phyloP scores from a whole-genome alignment of 306 rosid species.

The Mucuna pruriens region DNA sequence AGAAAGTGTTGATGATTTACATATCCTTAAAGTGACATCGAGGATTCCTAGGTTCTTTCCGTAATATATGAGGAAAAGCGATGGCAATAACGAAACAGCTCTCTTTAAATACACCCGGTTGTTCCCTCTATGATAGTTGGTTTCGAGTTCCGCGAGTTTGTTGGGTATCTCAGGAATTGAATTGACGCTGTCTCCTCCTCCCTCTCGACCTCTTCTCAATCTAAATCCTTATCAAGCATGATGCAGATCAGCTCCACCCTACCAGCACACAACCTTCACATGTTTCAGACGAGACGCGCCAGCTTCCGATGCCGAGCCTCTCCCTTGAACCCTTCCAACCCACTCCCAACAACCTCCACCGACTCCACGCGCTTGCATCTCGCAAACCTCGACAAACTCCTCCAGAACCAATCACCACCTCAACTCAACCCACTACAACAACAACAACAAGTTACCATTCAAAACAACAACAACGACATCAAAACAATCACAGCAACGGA shows the following conservation, averaged over 20 bases:
- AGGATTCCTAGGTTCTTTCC: background rate
- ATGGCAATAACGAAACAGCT: slow-evolving; percentile 24
- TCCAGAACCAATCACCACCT: slow-evolving; percentile 47
- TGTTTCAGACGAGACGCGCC: slow-evolving; percentile 47
- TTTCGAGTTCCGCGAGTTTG: background rate
- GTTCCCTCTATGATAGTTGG: slow-evolving; percentile 7
- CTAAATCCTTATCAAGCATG: background rate
- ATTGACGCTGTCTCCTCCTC: slow-evolving; percentile 14
- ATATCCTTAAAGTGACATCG: background rate
- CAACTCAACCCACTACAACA: slow-evolving; percentile 21
- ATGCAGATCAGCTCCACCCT: slow-evolving; percentile 64
- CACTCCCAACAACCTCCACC: slow-evolving; percentile 10
- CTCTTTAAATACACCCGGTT: slow-evolving; percentile 18
- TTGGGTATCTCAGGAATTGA: background rate
- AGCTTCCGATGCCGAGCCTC: slow-evolving; percentile 58
- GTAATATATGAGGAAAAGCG: slow-evolving; percentile 3
- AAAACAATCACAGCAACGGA: slow-evolving; percentile 26
- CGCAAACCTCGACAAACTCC: slow-evolving; percentile 77
- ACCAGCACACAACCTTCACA: slow-evolving; percentile 54
- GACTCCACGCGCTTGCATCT: slow-evolving; percentile 61
- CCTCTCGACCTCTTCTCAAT: background rate
- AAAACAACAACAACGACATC: background rate
- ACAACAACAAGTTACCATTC: background rate
- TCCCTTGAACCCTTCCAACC: slow-evolving; percentile 55
- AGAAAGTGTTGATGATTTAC: too few species aligned